Base-by-base conservation (phyloP, 176 grass and related monocot species). In the Areca catechu region DNA sequence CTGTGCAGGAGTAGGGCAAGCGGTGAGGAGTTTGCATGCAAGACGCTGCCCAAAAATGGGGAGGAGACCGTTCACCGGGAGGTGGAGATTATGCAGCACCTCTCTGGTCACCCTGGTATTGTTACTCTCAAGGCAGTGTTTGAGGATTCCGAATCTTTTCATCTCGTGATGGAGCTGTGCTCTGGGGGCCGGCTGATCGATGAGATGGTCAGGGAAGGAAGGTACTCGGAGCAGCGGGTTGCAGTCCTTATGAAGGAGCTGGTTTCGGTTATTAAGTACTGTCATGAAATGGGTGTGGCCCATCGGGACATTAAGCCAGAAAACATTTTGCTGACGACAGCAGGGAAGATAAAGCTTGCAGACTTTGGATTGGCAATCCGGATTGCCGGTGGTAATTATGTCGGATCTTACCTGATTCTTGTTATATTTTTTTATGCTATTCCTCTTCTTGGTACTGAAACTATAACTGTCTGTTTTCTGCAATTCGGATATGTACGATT, bases 61-160 rank as follows among this genome's bases (percentile, higher is more conserved):
- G 88, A 89, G 72, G 94, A 98, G 65, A 98, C 88, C 0, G 88
- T 85, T 15, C 94, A 98, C 59, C 84, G 79, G 17, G 94, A 98
- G 76, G 94, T 98, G 15, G 94, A 98, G 81, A 98, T 98, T 71
- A 98, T 98, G 94, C 94, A 93, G 70, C 94, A 98, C 73, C 75
- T 98, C 21, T 98, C 94, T 7, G 94, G 94, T 9, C 94, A 98
- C 69, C 81, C 87, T 4, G 88, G 88, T 37, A 62, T 98, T 63
- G 88, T 98, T 57, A 93, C 84, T 53, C 87, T 98, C 57, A 83
- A 76, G 64, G 70, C 88, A 20, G 94, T 93, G 23, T 98, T 93
- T 60, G 94, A 98, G 73, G 88, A 93, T 66, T 58, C 70, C 1
- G 79, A 83, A 22, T 79, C 53, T 7, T 85, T 93, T 37, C 86